phyloP scores from a whole-genome alignment of 2,329 filamentous ascomycete species.

The Ceratocystis variospora region DNA sequence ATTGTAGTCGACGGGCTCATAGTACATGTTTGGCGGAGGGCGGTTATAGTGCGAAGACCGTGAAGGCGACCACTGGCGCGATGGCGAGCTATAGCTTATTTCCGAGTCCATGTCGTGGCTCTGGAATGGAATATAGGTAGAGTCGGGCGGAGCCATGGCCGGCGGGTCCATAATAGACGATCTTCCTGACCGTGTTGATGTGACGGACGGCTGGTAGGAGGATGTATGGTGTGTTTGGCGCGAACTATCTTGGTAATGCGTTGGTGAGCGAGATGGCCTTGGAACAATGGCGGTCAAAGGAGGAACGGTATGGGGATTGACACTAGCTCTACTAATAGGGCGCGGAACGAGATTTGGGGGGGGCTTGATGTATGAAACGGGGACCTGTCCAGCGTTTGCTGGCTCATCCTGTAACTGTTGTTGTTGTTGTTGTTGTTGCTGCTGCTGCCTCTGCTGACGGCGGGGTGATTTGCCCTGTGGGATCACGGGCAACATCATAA shows the following conservation, averaged over 20 bases:
- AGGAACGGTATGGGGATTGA: conserved; percentile 2
- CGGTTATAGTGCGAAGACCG: conserved; percentile 49
- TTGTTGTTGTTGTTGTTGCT: neutral
- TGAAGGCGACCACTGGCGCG: conserved; percentile 46
- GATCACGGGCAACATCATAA: conserved; percentile 33
- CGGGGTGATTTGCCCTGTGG: conserved; percentile 35
- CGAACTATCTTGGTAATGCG: conserved; percentile 30
- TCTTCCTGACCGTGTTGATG: conserved; percentile 33
- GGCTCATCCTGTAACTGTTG: neutral
- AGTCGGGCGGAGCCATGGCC: conserved; percentile 48
- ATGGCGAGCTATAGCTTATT: conserved; percentile 33
- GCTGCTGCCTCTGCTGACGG: neutral
- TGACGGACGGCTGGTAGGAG: conserved; percentile 41
- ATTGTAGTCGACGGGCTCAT: conserved; percentile 79
- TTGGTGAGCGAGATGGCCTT: conserved; percentile 31
- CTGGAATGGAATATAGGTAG: conserved; percentile 46
- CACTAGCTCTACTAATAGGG: conserved; percentile 11
- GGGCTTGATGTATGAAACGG: neutral
- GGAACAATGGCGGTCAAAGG: conserved; percentile 13
- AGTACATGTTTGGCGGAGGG: conserved; percentile 57
- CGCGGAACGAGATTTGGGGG: neutral
- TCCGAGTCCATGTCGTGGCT: conserved; percentile 29
- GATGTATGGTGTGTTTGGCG: conserved; percentile 27
- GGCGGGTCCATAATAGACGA: conserved; percentile 45
- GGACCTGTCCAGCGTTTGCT: conserved; percentile 9